A percentile compares a stretch with the other conserved stretches of the same genome.
Evolutionary conservation across 1,284 basidiomycete species (phyloP).

Genomic region (Fomitopsis betulina): DNA sequence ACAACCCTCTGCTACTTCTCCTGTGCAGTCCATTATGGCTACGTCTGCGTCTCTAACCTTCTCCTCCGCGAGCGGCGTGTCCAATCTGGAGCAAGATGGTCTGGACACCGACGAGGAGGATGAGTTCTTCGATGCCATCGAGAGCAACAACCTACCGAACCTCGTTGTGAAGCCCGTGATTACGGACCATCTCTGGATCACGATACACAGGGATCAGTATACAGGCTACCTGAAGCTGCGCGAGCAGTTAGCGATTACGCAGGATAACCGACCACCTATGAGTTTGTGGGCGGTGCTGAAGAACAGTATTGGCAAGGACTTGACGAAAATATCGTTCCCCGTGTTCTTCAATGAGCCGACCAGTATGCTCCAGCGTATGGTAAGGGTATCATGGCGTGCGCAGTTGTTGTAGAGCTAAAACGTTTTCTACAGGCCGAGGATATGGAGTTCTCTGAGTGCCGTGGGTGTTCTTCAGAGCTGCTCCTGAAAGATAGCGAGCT

Average conservation of each 20-base stretch:
- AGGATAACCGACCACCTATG: conserved; percentile 84
- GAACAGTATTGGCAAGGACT: conserved; percentile 93
- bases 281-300: conserved; percentile 96
- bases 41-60: conserved; percentile 8
- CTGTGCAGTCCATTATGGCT: conserved; percentile 7
- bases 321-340: conserved; percentile 95
- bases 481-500: not conserved
- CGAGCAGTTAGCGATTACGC: conserved; percentile 61
- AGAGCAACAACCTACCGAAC: conserved; percentile 74
- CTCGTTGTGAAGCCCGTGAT: conserved; percentile 63
- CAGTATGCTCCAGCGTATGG: conserved; percentile 90
- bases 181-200: conserved; percentile 24
- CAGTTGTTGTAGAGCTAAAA: not conserved
- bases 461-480: conserved; percentile 44
- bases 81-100: conserved; percentile 26
- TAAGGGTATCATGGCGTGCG: conserved; percentile 22
- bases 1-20: conserved; percentile 5
- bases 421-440: conserved; percentile 64
- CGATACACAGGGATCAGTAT: conserved; percentile 52
- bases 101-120: conserved; percentile 84
- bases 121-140: conserved; percentile 98
- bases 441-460: conserved; percentile 93
- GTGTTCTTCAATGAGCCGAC: conserved; percentile 97
- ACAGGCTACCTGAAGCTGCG: conserved; percentile 70
- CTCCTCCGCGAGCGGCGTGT: conserved; percentile 1